These are phyloP conservation scores for Penicillium sumatraense DNA, from an alignment of 2,329 filamentous ascomycete species.

Conservation along the genomic window DNA sequence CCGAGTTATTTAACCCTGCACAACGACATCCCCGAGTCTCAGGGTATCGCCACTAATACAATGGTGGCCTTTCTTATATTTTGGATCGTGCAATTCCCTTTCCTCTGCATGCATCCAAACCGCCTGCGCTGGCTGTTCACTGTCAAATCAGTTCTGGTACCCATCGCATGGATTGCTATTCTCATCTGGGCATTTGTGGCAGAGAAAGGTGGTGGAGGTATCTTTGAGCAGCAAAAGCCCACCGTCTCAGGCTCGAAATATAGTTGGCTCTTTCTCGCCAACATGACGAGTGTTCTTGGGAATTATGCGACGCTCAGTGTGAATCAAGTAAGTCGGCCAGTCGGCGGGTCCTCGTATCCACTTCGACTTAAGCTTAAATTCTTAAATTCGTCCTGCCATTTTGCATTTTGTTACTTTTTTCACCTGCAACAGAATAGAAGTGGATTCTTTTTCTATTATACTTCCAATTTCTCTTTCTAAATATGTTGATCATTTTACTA, in stretches of 20 bases:
- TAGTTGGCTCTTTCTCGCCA: constrained; percentile 59
- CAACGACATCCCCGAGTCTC: constrained; percentile 44
- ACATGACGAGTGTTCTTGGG: constrained; percentile 54
- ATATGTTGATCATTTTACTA: too few species aligned
- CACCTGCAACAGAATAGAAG: too few species aligned
- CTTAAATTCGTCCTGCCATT: neutral
- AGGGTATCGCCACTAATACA: constrained; percentile 52
- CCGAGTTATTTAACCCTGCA: constrained; percentile 43
- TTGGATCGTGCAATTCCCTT: constrained; percentile 51
- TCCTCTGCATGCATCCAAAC: constrained; percentile 50
- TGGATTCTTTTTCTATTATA: neutral
- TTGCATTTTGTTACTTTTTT: neutral
- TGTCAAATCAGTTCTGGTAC: constrained; percentile 52
- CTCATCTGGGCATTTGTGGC: constrained; percentile 66
- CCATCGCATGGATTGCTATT: constrained; percentile 64
- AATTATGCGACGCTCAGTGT: constrained; percentile 58
- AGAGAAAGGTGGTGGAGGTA: constrained; percentile 54
- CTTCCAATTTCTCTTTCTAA: too few species aligned
- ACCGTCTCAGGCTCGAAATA: constrained; percentile 56
- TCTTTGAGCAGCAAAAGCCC: constrained; percentile 50
- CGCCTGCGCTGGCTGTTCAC: constrained; percentile 45
- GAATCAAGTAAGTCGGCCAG: constrained; percentile 48
- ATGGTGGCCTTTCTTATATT: constrained; percentile 53
- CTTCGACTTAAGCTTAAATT: neutral
- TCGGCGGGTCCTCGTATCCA: neutral